phyloP scores from a whole-genome alignment of 148 eudicot species.

The Diospyros kaki region DNA sequence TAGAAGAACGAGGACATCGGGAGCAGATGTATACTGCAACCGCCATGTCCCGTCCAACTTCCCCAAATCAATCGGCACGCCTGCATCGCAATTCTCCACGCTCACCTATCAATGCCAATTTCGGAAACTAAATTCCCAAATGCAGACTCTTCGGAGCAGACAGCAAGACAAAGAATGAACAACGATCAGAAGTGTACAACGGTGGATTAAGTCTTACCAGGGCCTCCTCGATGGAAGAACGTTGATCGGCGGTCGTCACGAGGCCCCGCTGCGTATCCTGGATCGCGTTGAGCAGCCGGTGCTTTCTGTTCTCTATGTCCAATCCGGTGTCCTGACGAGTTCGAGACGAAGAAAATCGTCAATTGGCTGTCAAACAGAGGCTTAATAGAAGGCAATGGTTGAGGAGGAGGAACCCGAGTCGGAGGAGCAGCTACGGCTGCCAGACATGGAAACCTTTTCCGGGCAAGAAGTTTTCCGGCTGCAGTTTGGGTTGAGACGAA shows the following conservation, averaged over 20 bases:
- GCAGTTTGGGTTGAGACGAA: conserved; percentile 10
- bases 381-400: no score
- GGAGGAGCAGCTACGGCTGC: conserved; percentile 19
- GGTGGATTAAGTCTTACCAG: conserved; percentile 15
- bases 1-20: conserved; percentile 79
- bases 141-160: no score
- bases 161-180: no score
- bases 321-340: conserved; percentile 22
- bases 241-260: conserved; percentile 57
- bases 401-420: conserved; percentile 15
- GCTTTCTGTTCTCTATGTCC: conserved; percentile 67
- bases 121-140: not conserved
- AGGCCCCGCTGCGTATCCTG: conserved; percentile 81
- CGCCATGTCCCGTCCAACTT: conserved; percentile 90
- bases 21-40: conserved; percentile 90
- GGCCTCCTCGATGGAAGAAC: conserved; percentile 76
- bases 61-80: conserved; percentile 44
- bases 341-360: conserved; percentile 5
- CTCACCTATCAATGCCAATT: conserved; percentile 41
- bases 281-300: conserved; percentile 50
- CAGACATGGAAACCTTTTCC: conserved; percentile 20
- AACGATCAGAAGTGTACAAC: not conserved
- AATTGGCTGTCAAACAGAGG: not conserved
- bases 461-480: conserved; percentile 10
- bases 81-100: conserved; percentile 63